Evolutionary conservation across 805 yeast species (phyloP).

Genomic region (Candida endomychidarum): DNA sequence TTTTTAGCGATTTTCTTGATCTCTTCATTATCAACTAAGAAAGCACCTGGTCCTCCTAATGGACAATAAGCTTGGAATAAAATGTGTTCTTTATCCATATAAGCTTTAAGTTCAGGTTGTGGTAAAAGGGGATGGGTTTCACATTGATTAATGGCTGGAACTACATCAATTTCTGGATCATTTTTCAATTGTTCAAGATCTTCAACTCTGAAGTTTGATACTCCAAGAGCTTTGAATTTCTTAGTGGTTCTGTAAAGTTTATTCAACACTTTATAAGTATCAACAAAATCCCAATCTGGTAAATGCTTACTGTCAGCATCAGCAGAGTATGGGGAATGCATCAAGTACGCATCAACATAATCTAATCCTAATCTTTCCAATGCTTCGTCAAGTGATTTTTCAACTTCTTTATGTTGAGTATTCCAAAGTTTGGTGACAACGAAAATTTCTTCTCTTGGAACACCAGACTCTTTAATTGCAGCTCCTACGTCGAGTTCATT

Average conservation of each 20-base stretch:
- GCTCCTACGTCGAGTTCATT: conserved; percentile 68
- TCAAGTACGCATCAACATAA: conserved; percentile 59
- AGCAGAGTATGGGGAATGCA: conserved; percentile 77
- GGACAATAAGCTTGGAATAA: conserved; percentile 78
- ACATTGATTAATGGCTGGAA: conserved; percentile 65
- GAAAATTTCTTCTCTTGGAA: conserved; percentile 70
- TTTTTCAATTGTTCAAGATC: conserved; percentile 67
- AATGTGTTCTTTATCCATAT: conserved; percentile 53
- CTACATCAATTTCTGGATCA: conserved; percentile 52
- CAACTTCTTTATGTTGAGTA: conserved; percentile 41
- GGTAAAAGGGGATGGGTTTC: conserved; percentile 88
- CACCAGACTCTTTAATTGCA: conserved; percentile 69
- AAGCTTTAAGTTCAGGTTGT: conserved; percentile 63
- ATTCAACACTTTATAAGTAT: conserved; percentile 61
- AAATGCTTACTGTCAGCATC: conserved; percentile 40
- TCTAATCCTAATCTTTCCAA: conserved; percentile 47
- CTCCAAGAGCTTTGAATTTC: conserved; percentile 61
- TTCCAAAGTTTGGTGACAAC: conserved; percentile 88
- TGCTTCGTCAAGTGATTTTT: conserved; percentile 22
- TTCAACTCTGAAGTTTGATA: conserved; percentile 59
- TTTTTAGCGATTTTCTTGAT: conserved; percentile 54
- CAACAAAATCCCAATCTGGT: conserved; percentile 55
- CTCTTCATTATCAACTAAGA: conserved; percentile 57
- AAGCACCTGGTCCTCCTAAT: conserved; percentile 79
- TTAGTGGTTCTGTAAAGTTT: conserved; percentile 57